These are phyloP conservation scores for Rubroshorea leprosula DNA, from an alignment of 345 rosid genomes.

Conservation along the genomic window DNA sequence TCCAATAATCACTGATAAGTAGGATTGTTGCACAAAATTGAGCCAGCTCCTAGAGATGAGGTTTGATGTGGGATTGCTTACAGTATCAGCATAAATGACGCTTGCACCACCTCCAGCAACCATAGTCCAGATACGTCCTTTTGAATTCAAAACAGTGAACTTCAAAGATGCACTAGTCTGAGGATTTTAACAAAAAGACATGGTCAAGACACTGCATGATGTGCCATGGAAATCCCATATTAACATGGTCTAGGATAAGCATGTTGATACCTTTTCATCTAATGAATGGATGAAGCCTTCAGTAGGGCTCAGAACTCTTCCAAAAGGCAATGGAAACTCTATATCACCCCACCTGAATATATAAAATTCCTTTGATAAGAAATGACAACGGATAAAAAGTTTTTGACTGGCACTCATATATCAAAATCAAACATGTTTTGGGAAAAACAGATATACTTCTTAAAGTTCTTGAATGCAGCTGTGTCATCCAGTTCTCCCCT, in stretches of 20 bases:
- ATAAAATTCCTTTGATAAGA: conserved; percentile 8
- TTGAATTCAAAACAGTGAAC: conserved; percentile 88
- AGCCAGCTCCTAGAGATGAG: conserved; percentile 10
- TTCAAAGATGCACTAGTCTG: conserved; percentile 98
- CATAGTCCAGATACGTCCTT: conserved; percentile 99
- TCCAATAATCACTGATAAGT: background rate
- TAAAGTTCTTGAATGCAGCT: conserved; percentile 94
- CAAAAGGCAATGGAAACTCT: conserved; percentile 91
- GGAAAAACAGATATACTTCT: conserved; percentile 41
- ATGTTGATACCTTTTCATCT: conserved; percentile 77
- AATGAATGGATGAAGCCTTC: conserved; percentile 76
- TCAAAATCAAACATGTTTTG: background rate
- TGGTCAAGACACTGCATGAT: conserved; percentile 1
- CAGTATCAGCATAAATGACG: conserved; percentile 95
- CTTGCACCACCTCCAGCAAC: conserved; percentile 99
- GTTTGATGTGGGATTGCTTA: conserved; percentile 24
- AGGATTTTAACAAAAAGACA: conserved; percentile 12
- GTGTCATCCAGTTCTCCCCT: conserved; percentile 97
- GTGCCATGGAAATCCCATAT: background rate
- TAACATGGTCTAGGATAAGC: background rate
- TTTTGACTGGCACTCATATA: background rate
- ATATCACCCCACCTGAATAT: conserved; percentile 74
- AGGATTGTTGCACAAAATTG: background rate
- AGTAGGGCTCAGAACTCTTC: conserved; percentile 78
- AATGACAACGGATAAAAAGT: background rate